Base-by-base conservation (phyloP, 148 eudicot genomes). In the Rhododendron ferrugineum region DNA sequence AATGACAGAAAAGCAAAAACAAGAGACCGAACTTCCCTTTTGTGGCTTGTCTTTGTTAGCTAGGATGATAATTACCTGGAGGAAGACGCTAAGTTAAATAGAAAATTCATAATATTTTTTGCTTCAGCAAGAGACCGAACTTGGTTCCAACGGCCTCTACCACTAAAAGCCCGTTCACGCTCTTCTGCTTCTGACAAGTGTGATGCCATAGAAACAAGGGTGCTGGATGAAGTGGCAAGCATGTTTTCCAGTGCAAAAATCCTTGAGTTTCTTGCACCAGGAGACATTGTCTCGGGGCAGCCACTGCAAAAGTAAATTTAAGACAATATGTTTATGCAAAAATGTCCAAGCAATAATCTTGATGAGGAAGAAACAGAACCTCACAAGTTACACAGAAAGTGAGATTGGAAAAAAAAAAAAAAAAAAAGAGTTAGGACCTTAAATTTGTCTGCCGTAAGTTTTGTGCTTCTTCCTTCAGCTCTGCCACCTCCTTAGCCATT, bases 141-240 rank as follows among this genome's bases (percentile, higher is more conserved):
- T 87, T 95, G 98, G 85, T 93, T 97, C 99, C 99, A 97, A 64
- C 99, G 91, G 76, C 99, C 99, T 88, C 93, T 88, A 81, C 99
- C 99, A 85, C 90, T 95, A 87, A 95, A 97, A 56, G 94, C 91
- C 47, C 95, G 89, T 78, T 95, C 98, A 83, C 95, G 93, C 89
- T 97, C 99, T 92, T 95, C 99, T 80, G 98, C 99, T 88, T 97
- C 99, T 22, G 99, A 97, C 73, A 97, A 86, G 30, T 97, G 99
- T 36, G 99, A 95, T 46, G 98, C 96, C 99, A 97, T 97, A 1
- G 98, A 95, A 85, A 95, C 98, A 84, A 97, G 90, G 85, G 98
- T 83, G 84, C 95, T 92, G 46, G 99, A 95, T 85, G 99, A 92
- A 42, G 98, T 94, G n/a, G 94, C 86, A 84, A 97, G 96, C 99